These are phyloP conservation scores for Clathrus columnatus DNA, from an alignment of 768 basidiomycete species.

Conservation along the genomic window DNA sequence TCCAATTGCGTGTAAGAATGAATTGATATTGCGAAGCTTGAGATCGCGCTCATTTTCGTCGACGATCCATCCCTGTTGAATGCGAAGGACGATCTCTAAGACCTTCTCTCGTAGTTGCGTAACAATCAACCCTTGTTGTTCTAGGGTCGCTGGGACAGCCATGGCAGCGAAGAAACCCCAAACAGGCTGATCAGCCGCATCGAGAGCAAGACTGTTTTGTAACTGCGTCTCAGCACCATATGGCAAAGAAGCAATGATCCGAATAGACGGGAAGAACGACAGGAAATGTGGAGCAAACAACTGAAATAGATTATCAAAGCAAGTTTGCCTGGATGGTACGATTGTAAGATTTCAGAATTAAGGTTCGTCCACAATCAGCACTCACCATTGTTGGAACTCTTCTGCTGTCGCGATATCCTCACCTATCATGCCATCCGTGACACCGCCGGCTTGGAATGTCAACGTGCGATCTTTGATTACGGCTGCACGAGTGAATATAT, in stretches of 20 bases:
- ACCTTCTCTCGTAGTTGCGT: conserved; percentile 85
- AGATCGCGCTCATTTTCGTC: conserved; percentile 68
- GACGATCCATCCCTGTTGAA: conserved; percentile 63
- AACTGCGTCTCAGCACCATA: conserved; percentile 10
- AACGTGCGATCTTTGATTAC: conserved; percentile 65
- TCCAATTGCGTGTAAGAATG: conserved; percentile 77
- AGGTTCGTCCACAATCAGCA: not conserved
- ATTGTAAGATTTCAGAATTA: conserved; percentile 8
- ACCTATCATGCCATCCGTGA: conserved; percentile 35
- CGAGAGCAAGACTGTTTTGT: conserved; percentile 50
- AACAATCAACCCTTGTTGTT: conserved; percentile 87
- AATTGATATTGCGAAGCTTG: conserved; percentile 87
- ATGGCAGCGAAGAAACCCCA: conserved; percentile 91
- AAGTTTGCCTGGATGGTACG: conserved; percentile 57
- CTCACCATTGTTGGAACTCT: conserved; percentile 74
- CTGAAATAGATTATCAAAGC: conserved; percentile 84
- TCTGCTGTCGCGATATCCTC: conserved; percentile 54
- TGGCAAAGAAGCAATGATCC: conserved; percentile 38
- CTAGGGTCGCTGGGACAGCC: conserved; percentile 72
- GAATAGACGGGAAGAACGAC: conserved; percentile 83
- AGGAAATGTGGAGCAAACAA: conserved; percentile 69
- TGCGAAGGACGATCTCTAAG: conserved; percentile 77
- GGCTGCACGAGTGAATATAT: conserved; percentile 89
- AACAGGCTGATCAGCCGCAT: conserved; percentile 61
- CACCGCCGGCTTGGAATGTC: conserved; percentile 19